phyloP scores from a whole-genome alignment of 2,329 filamentous ascomycete genomes.

The Berkeleyomyces basicola region DNA sequence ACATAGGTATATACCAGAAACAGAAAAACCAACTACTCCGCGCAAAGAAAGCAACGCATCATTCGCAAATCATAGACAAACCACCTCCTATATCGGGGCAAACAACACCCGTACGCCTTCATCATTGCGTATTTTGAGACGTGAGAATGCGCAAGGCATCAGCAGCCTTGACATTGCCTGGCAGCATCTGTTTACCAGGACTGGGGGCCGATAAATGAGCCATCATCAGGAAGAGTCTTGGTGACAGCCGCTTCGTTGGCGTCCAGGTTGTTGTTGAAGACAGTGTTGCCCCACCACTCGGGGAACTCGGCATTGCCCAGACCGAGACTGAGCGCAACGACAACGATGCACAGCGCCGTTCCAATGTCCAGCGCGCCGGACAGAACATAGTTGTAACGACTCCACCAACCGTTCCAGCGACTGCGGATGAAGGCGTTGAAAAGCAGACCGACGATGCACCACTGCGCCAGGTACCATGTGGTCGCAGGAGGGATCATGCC shows the following conservation, averaged over 20 bases:
- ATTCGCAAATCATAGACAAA: background rate
- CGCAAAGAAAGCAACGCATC: background rate
- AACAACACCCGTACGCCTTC: background rate
- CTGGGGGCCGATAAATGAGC: conserved; percentile 18
- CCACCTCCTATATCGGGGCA: background rate
- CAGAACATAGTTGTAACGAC: conserved; percentile 41
- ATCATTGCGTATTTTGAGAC: background rate
- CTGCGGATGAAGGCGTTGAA: conserved; percentile 38
- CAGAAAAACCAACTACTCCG: background rate
- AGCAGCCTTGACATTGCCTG: background rate
- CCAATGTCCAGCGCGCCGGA: conserved; percentile 42
- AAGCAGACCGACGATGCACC: conserved; percentile 36
- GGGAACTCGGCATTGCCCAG: conserved; percentile 30
- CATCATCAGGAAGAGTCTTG: conserved; percentile 18
- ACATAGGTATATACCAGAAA: background rate
- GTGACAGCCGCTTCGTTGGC: conserved; percentile 18
- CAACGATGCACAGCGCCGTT: conserved; percentile 38
- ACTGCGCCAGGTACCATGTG: conserved; percentile 36
- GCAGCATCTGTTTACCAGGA: conserved; percentile 16
- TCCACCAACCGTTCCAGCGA: conserved; percentile 39
- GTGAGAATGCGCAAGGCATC: background rate
- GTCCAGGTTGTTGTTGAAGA: conserved; percentile 22
- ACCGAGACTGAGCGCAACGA: conserved; percentile 31
- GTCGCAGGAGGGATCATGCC: conserved; percentile 38
- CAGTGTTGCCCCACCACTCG: conserved; percentile 34